Percentiles rank a stretch among this genome's conserved stretches.
phyloP scores from a whole-genome alignment of 768 basidiomycete species.

The Termitomyces sp. region DNA sequence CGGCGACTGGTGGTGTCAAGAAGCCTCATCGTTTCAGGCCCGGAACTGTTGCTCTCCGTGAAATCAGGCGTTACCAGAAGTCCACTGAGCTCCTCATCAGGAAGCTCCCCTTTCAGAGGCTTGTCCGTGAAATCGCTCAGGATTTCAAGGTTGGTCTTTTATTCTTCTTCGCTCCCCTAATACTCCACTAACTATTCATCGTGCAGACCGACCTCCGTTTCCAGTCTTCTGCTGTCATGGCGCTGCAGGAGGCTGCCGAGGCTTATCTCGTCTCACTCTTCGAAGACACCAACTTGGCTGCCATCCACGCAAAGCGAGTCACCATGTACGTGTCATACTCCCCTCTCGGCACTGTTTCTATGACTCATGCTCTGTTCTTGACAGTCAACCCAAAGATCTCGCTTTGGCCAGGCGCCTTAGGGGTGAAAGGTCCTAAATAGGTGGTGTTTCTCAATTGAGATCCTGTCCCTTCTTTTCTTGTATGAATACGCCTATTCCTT shows the following conservation, averaged over 20 bases:
- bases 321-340: slow-evolving; percentile 46
- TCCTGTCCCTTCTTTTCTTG: slow-evolving; percentile 2
- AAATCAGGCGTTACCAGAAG: slow-evolving; percentile 98
- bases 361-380: slow-evolving; percentile 18
- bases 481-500: slow-evolving; percentile 1
- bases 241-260: slow-evolving; percentile 91
- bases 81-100: slow-evolving; percentile 98
- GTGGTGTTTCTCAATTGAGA: slow-evolving; percentile 3
- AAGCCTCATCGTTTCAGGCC: slow-evolving; percentile 98
- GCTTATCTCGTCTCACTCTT: slow-evolving; percentile 85
- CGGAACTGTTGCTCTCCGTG: slow-evolving; percentile 98
- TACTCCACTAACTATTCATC: slow-evolving; percentile 8
- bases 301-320: slow-evolving; percentile 85
- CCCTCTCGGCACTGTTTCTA: neutral
- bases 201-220: slow-evolving; percentile 83
- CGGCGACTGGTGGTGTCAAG: slow-evolving; percentile 96
- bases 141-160: slow-evolving; percentile 76
- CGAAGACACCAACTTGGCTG: slow-evolving; percentile 89
- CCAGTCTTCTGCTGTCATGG: slow-evolving; percentile 95
- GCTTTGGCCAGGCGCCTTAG: slow-evolving; percentile 84
- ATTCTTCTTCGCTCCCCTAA: neutral
- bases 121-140: slow-evolving; percentile 96
- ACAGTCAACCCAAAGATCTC: slow-evolving; percentile 84
- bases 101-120: slow-evolving; percentile 99
- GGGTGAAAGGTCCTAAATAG: slow-evolving; percentile 72